Percentiles rank a stretch among this genome's conserved stretches.
phyloP scores from a whole-genome alignment of 1,284 basidiomycete species.

The Papiliotrema terrestris region DNA sequence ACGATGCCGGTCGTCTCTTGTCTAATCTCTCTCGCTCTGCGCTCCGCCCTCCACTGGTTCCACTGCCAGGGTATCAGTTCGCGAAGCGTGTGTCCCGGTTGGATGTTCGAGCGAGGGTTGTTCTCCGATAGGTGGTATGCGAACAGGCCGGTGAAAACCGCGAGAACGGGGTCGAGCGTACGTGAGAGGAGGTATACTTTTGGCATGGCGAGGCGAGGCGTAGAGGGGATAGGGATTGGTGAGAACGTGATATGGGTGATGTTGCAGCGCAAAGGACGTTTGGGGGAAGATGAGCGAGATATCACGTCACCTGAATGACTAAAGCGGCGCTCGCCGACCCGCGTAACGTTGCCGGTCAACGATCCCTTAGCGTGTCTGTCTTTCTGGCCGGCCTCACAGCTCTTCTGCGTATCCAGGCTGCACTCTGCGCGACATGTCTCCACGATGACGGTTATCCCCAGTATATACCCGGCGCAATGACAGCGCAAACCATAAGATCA shows the following conservation, averaged over 20 bases:
- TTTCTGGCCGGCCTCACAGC: too few species aligned
- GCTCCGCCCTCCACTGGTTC: constrained; percentile 33
- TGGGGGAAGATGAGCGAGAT: too few species aligned
- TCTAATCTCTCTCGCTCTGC: constrained; percentile 19
- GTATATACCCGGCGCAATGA: too few species aligned
- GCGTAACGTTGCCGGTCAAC: too few species aligned
- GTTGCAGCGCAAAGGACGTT: too few species aligned
- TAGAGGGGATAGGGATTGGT: neutral
- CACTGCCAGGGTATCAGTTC: constrained; percentile 70
- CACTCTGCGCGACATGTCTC: too few species aligned
- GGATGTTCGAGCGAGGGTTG: constrained; percentile 71
- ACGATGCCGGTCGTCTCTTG: constrained; percentile 4
- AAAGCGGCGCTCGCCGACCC: neutral
- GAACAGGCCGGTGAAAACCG: constrained; percentile 71
- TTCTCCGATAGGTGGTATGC: constrained; percentile 81
- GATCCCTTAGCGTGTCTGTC: too few species aligned
- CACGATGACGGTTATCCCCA: too few species aligned
- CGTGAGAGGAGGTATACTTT: constrained; percentile 45
- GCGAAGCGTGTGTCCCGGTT: constrained; percentile 61
- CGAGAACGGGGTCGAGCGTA: constrained; percentile 66
- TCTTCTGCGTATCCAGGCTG: too few species aligned
- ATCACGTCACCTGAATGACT: neutral
- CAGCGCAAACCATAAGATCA: too few species aligned
- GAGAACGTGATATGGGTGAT: neutral
- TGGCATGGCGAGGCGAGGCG: constrained; percentile 27